phyloP scores from a whole-genome alignment of 805 yeast species.

The Pichia exigua region DNA sequence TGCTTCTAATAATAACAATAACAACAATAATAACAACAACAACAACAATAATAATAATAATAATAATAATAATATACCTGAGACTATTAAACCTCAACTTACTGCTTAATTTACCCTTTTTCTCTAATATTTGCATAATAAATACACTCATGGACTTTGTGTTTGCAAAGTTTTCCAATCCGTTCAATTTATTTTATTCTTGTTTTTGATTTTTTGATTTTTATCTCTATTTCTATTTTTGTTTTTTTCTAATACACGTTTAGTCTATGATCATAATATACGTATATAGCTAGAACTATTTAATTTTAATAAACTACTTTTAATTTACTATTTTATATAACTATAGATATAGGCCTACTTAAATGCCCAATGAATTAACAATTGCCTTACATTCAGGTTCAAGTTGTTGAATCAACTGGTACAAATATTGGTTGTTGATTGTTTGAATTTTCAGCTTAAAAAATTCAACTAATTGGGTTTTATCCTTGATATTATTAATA shows the following conservation, averaged over 20 bases:
- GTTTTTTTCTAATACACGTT: too few species aligned
- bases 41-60: too few species aligned
- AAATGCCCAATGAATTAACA: conserved; percentile 2
- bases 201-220: neutral
- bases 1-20: neutral
- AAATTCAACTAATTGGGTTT: conserved; percentile 28
- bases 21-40: too few species aligned
- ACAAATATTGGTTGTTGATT: conserved; percentile 1
- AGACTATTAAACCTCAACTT: neutral
- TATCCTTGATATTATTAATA: conserved; percentile 36
- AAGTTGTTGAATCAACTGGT: neutral
- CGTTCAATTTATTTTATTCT: neutral
- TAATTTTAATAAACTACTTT: neutral
- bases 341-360: neutral
- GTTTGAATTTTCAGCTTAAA: conserved; percentile 18
- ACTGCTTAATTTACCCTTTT: neutral
- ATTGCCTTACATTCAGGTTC: conserved; percentile 6
- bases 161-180: neutral
- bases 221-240: neutral
- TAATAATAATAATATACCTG: neutral
- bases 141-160: too few species aligned
- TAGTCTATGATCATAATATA: too few species aligned
- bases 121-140: too few species aligned
- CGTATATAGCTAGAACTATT: neutral
- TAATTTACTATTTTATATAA: neutral